phyloP scores from a whole-genome alignment of 2,329 filamentous ascomycete genomes.

The Ophiostoma himal-ulmi region DNA sequence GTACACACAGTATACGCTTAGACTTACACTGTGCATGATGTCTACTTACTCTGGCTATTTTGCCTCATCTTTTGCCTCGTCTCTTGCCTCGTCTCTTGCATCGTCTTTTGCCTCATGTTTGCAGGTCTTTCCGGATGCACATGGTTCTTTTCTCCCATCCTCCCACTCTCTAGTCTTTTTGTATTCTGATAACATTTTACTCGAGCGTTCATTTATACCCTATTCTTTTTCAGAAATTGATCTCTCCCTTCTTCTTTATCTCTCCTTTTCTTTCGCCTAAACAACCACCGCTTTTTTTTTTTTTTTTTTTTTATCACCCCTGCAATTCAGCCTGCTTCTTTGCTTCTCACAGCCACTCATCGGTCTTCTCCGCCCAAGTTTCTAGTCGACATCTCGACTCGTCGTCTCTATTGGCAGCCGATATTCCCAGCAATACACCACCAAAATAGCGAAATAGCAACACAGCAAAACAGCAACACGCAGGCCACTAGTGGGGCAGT shows the following conservation, averaged over 20 bases:
- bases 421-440: neutral
- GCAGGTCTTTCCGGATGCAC: too few species aligned
- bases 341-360: neutral
- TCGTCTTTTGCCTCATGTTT: neutral
- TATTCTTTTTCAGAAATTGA: neutral
- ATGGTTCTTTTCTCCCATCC: too few species aligned
- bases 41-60: neutral
- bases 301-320: neutral
- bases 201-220: neutral
- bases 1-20: neutral
- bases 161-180: too few species aligned
- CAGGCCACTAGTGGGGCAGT: slow-evolving; percentile 1
- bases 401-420: too few species aligned
- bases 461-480: neutral
- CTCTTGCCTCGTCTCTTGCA: too few species aligned
- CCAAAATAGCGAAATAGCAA: too few species aligned
- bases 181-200: neutral
- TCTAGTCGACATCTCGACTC: neutral
- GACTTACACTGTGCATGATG: neutral
- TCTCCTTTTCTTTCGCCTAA: neutral
- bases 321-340: neutral
- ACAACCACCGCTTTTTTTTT: neutral
- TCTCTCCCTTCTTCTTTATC: neutral
- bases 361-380: neutral
- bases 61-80: neutral